These are phyloP conservation scores for Moniliophthora roreri DNA, from an alignment of 1,284 basidiomycete genomes.

Conservation along the genomic window DNA sequence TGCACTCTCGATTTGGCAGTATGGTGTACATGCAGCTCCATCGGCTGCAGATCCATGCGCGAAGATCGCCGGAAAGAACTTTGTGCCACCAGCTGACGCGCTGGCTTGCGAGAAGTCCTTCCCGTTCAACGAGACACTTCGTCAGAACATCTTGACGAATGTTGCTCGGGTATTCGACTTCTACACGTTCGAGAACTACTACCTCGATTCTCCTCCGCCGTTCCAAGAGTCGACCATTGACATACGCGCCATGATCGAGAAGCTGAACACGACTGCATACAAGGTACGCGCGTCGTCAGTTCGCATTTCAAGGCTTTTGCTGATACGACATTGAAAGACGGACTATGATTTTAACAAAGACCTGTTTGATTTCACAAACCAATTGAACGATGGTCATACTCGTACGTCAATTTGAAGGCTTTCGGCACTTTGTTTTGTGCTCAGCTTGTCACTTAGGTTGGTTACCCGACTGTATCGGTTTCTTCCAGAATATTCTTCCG, in stretches of 20 bases:
- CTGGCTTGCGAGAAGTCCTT: slow-evolving; percentile 60
- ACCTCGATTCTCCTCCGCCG: slow-evolving; percentile 56
- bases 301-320: not conserved
- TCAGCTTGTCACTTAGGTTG: slow-evolving; percentile 39
- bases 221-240: slow-evolving; percentile 62
- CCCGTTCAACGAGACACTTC: slow-evolving; percentile 62
- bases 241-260: slow-evolving; percentile 47
- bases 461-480: slow-evolving; percentile 57
- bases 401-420: slow-evolving; percentile 32
- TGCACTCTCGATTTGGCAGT: not conserved
- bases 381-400: slow-evolving; percentile 66
- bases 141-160: slow-evolving; percentile 56
- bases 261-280: slow-evolving; percentile 49
- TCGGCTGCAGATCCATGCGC: slow-evolving; percentile 45
- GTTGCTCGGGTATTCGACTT: slow-evolving; percentile 61
- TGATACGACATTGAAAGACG: slow-evolving; percentile 31
- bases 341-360: slow-evolving; percentile 66
- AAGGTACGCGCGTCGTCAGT: slow-evolving; percentile 29
- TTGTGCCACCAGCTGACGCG: slow-evolving; percentile 52
- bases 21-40: slow-evolving; percentile 12
- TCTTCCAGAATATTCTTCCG: slow-evolving; percentile 59
- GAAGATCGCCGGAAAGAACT: slow-evolving; percentile 46
- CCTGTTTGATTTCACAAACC: slow-evolving; percentile 54
- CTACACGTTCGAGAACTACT: slow-evolving; percentile 65
- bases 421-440: not conserved